phyloP scores from a whole-genome alignment of 305 asterid species.

The Solanum hybrid region DNA sequence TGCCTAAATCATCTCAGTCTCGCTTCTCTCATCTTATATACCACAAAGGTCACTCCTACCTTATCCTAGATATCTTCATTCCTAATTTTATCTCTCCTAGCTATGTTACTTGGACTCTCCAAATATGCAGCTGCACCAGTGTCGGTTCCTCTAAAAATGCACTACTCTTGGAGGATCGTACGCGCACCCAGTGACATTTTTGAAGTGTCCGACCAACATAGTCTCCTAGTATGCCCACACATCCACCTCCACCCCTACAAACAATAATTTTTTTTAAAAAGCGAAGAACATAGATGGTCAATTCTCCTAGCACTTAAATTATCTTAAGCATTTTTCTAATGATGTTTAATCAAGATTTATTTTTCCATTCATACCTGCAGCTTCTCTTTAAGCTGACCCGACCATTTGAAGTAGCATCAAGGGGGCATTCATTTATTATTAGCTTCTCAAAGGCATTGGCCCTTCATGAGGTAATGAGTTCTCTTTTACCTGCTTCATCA shows the following conservation, averaged over 20 bases:
- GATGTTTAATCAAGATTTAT: neutral
- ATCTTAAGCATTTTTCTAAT: neutral
- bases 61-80: neutral
- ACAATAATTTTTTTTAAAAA: neutral
- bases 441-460: conserved; percentile 90
- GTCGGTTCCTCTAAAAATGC: neutral
- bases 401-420: conserved; percentile 90
- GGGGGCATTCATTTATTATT: conserved; percentile 93
- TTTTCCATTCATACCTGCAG: conserved; percentile 36
- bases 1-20: neutral
- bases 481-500: conserved; percentile 13
- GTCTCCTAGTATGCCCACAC: neutral
- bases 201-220: neutral
- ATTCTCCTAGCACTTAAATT: neutral
- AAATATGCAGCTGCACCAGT: neutral
- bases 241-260: neutral
- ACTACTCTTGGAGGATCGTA: neutral
- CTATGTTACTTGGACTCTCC: neutral
- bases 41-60: neutral
- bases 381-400: conserved; percentile 82
- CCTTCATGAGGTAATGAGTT: conserved; percentile 64
- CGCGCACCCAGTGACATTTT: neutral
- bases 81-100: neutral
- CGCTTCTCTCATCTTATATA: neutral
- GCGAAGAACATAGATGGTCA: neutral